Base-by-base conservation (phyloP, 2,329 filamentous ascomycete genomes). In the Phialemoniopsis sp. region DNA sequence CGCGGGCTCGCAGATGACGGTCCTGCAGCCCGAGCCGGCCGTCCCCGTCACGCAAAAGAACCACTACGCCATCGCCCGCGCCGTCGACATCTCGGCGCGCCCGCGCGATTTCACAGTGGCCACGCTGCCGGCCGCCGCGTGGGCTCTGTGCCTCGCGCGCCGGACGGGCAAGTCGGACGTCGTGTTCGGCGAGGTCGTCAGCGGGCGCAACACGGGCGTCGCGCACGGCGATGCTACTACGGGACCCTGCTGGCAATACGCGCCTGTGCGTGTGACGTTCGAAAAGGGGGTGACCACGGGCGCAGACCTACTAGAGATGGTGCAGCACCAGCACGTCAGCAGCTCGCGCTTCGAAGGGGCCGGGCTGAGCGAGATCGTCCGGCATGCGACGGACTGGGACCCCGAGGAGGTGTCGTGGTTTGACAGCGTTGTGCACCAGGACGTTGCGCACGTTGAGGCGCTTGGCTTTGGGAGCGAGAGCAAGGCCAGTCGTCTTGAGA, bases 231-330 rank as follows among this genome's bases (percentile, higher is more conserved):
- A 81, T 43, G 63, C 64, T 38, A 76, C 83, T 34, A 68, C 78
- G 34, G 82, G 82, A 0, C 82, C 82, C 1, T 82, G 79, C 44
- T 81, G 81, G 68, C 81, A 85, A 49, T 80, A 84, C 51, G 69
- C 82, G 1, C 82, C 82, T 1, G 70, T 85, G 29, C 71, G 82
- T 15, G 72, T 85, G 13, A 62, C 60, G 19, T 77, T 85, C 50
- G 60, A 64, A 3, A 50, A 65, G 0, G 53, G 57, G 3, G 77
- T 15, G 8, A 28, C 74, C 70, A 76, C 67, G 4, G 73, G 62
- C 1, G 45, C 66, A 3, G 73, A 80, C 40, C 61, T 81, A 4
- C 67, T 81, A 41, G 61, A 64, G 13, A 58, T 65, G 41, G 66
- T 80, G 15, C 75, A 81, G 56, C 60, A 72, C 42, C 78, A 81